Evolutionary conservation across 1,284 basidiomycete species (phyloP).

Genomic region (Trichosporon sp.): DNA sequence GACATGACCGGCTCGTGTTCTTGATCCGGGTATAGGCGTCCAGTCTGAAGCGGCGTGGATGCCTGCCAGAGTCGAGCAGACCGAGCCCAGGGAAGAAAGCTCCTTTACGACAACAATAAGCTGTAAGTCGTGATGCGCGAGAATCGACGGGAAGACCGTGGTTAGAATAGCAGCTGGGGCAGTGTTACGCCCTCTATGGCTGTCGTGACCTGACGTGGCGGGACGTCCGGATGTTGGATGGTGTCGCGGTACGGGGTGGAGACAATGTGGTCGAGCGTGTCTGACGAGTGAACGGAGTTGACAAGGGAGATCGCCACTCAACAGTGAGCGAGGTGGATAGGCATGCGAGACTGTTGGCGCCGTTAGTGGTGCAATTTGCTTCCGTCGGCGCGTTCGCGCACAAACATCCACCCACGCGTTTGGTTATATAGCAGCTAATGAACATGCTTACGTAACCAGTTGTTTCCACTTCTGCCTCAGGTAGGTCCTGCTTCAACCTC

Average conservation of each 20-base stretch:
- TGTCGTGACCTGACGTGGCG: not conserved
- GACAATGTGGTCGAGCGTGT: not conserved
- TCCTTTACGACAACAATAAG: not conserved
- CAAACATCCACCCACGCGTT: slow-evolving; percentile 9
- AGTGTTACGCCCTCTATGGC: not conserved
- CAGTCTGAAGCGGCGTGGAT: slow-evolving; percentile 7
- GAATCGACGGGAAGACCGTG: not conserved
- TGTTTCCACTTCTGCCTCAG: slow-evolving; percentile 2
- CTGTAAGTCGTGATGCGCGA: not conserved
- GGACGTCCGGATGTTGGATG: not conserved
- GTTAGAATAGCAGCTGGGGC: not conserved
- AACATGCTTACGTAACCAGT: not conserved
- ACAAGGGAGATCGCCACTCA: slow-evolving; percentile 16
- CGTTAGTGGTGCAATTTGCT: not conserved
- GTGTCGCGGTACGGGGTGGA: not conserved
- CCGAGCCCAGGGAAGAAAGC: not conserved
- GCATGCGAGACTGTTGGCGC: not conserved
- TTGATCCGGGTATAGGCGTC: slow-evolving; percentile 4
- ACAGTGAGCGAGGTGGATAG: not conserved
- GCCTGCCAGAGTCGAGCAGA: slow-evolving; percentile 6
- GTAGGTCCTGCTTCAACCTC: not conserved
- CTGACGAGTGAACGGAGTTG: slow-evolving; percentile 11
- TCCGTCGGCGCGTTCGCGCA: not conserved
- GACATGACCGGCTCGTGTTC: slow-evolving; percentile 19
- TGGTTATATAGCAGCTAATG: not conserved